Percentiles rank a stretch among this genome's conserved stretches.
Conservation (phyloP, 1,284 basidiomycete species). For the Austroboletus novae-zelandiae region DNA sequence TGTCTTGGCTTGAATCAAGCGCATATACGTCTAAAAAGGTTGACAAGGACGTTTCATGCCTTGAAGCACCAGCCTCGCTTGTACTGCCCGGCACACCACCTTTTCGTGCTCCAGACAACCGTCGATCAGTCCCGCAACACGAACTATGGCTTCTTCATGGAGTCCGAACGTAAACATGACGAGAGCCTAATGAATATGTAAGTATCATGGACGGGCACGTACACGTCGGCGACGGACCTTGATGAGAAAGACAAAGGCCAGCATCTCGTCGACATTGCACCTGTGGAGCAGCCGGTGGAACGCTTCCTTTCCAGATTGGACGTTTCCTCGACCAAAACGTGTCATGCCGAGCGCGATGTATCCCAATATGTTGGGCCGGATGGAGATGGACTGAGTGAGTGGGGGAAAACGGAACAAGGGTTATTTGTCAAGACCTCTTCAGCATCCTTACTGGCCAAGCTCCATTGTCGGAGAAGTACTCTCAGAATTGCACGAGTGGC, state of each 20-base stretch:
- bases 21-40: too few species aligned
- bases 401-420: not conserved
- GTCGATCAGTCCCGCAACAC: not conserved
- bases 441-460: not conserved
- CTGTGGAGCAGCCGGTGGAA: not conserved
- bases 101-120: not conserved
- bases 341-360: not conserved
- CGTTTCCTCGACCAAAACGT: not conserved
- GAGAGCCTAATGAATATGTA: not conserved
- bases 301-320: not conserved
- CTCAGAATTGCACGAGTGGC: not conserved
- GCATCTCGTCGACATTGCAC: not conserved
- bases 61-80: too few species aligned
- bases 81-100: not conserved
- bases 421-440: not conserved
- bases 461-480: not conserved
- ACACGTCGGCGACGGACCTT: not conserved
- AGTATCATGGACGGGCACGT: not conserved
- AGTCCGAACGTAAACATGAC: not conserved
- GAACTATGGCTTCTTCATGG: not conserved
- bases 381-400: not conserved
- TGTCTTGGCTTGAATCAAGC: too few species aligned
- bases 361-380: not conserved
- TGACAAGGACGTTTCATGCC: too few species aligned
- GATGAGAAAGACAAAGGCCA: not conserved